Conservation (phyloP, 2,329 filamentous ascomycete species). For the Diplodia intermedia region DNA sequence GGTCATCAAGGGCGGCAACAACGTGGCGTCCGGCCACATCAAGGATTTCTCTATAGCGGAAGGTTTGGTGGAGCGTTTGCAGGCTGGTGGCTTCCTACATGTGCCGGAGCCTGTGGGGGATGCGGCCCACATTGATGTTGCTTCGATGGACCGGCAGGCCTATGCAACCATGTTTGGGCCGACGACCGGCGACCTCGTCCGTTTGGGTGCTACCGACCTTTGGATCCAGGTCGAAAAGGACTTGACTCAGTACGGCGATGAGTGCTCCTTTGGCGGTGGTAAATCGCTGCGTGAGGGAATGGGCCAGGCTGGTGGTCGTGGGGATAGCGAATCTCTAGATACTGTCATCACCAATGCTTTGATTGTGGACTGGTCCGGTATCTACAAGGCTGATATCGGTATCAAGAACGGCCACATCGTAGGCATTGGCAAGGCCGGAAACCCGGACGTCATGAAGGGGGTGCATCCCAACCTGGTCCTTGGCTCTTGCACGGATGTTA, state of each 20-base stretch:
- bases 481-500: conserved; percentile 87
- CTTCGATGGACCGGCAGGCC: conserved; percentile 75
- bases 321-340: conserved; percentile 76
- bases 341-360: conserved; percentile 88
- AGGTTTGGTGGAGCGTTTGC: conserved; percentile 71
- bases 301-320: conserved; percentile 84
- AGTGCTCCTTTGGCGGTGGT: conserved; percentile 93
- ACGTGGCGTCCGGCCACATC: conserved; percentile 74
- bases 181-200: conserved; percentile 84
- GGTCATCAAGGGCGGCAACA: conserved; percentile 84
- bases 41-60: conserved; percentile 66
- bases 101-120: conserved; percentile 68
- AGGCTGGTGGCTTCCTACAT: conserved; percentile 79
- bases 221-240: conserved; percentile 93
- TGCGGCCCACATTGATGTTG: conserved; percentile 64
- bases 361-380: conserved; percentile 88
- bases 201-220: conserved; percentile 82
- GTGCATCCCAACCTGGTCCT: conserved; percentile 80
- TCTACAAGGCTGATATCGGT: conserved; percentile 96
- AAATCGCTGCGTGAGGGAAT: conserved; percentile 95
- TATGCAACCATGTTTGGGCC: conserved; percentile 93
- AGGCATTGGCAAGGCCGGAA: conserved; percentile 92
- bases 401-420: conserved; percentile 86
- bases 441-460: conserved; percentile 95
- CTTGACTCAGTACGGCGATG: conserved; percentile 83